These are phyloP conservation scores for Trichosporon asahii DNA, from an alignment of 1,284 basidiomycete genomes.

Conservation along the genomic window DNA sequence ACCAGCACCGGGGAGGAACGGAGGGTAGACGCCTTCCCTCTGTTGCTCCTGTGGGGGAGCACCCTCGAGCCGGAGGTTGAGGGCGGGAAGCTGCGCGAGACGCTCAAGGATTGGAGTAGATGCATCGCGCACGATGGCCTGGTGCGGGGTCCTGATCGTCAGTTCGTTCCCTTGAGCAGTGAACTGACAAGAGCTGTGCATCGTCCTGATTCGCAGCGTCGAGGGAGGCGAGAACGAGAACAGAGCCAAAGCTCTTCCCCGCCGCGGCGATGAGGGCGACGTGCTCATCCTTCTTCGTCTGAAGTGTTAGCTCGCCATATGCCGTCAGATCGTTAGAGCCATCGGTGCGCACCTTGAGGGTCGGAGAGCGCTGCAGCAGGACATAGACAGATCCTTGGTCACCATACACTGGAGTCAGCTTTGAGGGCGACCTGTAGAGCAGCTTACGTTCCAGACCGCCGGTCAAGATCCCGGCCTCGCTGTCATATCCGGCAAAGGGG, in stretches of 20 bases:
- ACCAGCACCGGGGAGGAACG: slow-evolving; percentile 66
- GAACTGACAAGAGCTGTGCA: slow-evolving; percentile 66
- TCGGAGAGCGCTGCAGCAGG: slow-evolving; percentile 64
- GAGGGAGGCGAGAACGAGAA: slow-evolving; percentile 67
- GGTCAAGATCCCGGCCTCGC: slow-evolving; percentile 62
- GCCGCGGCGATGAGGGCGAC: slow-evolving; percentile 60
- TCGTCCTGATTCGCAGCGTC: slow-evolving; percentile 69
- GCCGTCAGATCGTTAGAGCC: not conserved
- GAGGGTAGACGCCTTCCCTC: slow-evolving; percentile 46
- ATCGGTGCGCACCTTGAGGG: slow-evolving; percentile 59
- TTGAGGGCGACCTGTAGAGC: not conserved
- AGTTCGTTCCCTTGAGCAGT: not conserved
- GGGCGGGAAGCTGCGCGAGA: slow-evolving; percentile 55
- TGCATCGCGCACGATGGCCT: slow-evolving; percentile 52
- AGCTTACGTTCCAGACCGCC: slow-evolving; percentile 68
- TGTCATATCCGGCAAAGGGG: slow-evolving; percentile 65
- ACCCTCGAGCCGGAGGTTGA: slow-evolving; percentile 25
- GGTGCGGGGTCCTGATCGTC: slow-evolving; percentile 28
- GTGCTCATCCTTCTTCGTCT: slow-evolving; percentile 69
- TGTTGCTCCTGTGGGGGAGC: not conserved
- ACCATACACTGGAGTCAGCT: slow-evolving; percentile 21
- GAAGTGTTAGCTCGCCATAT: slow-evolving; percentile 7
- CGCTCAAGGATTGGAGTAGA: slow-evolving; percentile 54
- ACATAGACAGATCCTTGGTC: slow-evolving; percentile 13
- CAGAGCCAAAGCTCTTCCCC: slow-evolving; percentile 55